Conservation (phyloP, 73 alveolate genomes). For the Paramecium sonneborni region DNA sequence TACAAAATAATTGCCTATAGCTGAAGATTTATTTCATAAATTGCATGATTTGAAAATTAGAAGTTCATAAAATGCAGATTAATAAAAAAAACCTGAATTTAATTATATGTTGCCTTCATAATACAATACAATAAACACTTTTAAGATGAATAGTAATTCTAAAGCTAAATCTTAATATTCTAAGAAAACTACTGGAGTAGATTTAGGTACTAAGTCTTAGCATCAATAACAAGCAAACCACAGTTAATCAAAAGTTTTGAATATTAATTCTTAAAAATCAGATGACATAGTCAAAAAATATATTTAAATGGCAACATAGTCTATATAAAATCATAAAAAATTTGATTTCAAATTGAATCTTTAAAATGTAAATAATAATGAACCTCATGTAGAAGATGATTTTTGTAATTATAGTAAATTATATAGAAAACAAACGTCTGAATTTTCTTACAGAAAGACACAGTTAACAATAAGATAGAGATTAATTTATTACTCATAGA, state of each 20-base stretch:
- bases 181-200: not conserved
- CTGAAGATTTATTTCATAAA: slow-evolving; percentile 20
- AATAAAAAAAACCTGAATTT: not conserved
- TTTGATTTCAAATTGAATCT: slow-evolving; percentile 52
- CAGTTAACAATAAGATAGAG: slow-evolving; percentile 2
- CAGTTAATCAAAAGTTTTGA: slow-evolving; percentile 13
- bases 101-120: slow-evolving; percentile 40
- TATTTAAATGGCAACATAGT: not conserved
- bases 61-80: slow-evolving; percentile 5
- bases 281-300: slow-evolving; percentile 55
- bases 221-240: not conserved
- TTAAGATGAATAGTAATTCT: not conserved
- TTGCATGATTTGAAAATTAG: not conserved
- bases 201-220: slow-evolving; percentile 16
- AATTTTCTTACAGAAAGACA: slow-evolving; percentile 46
- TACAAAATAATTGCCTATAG: not conserved
- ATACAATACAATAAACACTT: not conserved
- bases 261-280: slow-evolving; percentile 16
- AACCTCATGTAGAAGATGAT: slow-evolving; percentile 4
- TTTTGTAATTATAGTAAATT: not conserved
- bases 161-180: slow-evolving; percentile 11
- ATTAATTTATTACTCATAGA: slow-evolving; percentile 36
- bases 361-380: not conserved
- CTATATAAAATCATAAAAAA: not conserved
- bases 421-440: not conserved